Evolutionary conservation across 257 asterid genomes (phyloP).

Genomic region (Verbena officinalis): DNA sequence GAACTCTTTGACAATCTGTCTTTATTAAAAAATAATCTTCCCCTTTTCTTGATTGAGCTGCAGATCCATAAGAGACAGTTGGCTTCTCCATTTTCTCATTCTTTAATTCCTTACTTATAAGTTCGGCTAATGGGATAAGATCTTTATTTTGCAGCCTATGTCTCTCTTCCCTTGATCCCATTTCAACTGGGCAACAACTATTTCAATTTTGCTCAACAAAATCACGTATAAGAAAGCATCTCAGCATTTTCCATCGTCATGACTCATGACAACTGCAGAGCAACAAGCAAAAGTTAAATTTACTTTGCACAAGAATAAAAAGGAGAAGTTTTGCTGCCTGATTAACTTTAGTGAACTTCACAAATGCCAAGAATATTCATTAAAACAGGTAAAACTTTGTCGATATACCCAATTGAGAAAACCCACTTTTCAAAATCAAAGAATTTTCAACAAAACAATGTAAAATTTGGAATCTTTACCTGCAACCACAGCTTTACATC

Average conservation of each 20-base stretch:
- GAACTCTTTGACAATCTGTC: slow-evolving; percentile 77
- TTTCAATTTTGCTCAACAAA: neutral
- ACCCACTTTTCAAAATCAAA: slow-evolving; percentile 18
- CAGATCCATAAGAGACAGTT: slow-evolving; percentile 63
- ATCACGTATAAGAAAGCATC: neutral
- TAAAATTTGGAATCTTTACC: slow-evolving; percentile 20
- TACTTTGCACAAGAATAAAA: slow-evolving; percentile 20
- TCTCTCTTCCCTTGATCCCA: slow-evolving; percentile 74
- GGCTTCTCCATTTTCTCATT: slow-evolving; percentile 85
- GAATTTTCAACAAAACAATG: slow-evolving; percentile 7
- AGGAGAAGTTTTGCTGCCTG: neutral
- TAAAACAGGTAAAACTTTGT: slow-evolving; percentile 6
- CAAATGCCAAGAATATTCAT: slow-evolving; percentile 1
- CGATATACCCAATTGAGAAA: slow-evolving; percentile 25
- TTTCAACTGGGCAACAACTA: slow-evolving; percentile 11
- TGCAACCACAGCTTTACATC: slow-evolving; percentile 30
- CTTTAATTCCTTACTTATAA: slow-evolving; percentile 66
- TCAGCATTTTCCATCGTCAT: slow-evolving; percentile 16
- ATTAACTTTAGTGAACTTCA: slow-evolving; percentile 21
- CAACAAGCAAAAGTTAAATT: neutral
- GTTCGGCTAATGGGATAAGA: slow-evolving; percentile 73
- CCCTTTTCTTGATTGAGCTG: slow-evolving; percentile 79
- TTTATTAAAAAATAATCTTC: slow-evolving; percentile 74
- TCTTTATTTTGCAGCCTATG: slow-evolving; percentile 38
- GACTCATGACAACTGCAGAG: neutral